Evolutionary conservation across 1,139 yeast species (phyloP).

Genomic region (Pichia sp.): DNA sequence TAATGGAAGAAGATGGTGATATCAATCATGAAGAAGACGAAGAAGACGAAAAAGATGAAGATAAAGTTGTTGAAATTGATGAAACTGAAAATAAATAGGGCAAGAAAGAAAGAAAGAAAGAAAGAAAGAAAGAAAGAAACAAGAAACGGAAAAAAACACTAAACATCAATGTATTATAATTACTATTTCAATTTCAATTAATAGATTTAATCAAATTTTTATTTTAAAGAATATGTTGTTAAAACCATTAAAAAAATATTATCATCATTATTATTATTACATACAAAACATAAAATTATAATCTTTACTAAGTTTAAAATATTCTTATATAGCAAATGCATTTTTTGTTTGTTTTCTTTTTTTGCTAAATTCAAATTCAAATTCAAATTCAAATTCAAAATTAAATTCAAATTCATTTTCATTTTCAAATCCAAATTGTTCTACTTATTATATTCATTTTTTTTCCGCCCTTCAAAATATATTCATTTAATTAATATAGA

Average conservation of each 20-base stretch:
- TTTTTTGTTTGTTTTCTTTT: not conserved
- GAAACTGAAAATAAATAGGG: conserved; percentile 6
- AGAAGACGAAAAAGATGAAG: conserved; percentile 14
- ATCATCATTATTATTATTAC: no score
- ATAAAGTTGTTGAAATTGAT: conserved; percentile 18
- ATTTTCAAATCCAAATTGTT: no score
- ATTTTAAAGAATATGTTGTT: not conserved
- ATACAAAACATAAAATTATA: not conserved
- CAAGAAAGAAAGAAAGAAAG: not conserved
- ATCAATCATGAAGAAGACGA: conserved; percentile 23
- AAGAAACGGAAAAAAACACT: conserved; percentile 11
- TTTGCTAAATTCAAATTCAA: not conserved
- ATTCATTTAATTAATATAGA: not conserved
- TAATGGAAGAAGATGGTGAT: conserved; percentile 30
- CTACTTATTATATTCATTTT: not conserved
- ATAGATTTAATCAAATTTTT: not conserved
- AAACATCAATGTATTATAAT: not conserved
- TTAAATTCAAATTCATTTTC: not conserved
- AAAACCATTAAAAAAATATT: not conserved
- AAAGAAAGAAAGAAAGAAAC: not conserved
- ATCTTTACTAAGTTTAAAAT: not conserved
- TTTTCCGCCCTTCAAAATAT: not conserved
- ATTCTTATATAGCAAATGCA: not conserved
- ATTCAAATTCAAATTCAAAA: not conserved
- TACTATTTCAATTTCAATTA: not conserved